These are phyloP conservation scores for Hebeloma cylindrosporum DNA, from an alignment of 768 basidiomycete species.

Conservation along the genomic window DNA sequence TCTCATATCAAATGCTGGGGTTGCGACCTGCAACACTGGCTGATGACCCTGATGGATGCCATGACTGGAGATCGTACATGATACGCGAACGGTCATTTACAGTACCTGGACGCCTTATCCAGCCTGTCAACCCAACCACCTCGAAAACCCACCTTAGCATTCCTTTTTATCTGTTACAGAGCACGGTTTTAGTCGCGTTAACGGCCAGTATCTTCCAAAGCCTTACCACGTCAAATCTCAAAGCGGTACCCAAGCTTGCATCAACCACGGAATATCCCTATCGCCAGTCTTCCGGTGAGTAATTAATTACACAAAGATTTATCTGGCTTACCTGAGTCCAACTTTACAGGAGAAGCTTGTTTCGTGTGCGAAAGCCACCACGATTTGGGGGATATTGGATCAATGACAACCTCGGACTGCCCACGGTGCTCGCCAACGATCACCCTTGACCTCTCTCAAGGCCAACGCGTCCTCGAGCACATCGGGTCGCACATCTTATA, in stretches of 20 bases:
- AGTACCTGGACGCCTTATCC: conserved; percentile 24
- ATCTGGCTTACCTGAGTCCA: neutral
- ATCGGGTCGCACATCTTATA: conserved; percentile 27
- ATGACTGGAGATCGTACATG: conserved; percentile 29
- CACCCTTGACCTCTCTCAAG: conserved; percentile 13
- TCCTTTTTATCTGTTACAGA: conserved; percentile 27
- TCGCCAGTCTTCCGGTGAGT: conserved; percentile 19
- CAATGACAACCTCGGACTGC: conserved; percentile 16
- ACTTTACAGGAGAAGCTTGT: conserved; percentile 16
- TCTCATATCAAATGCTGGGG: conserved; percentile 27
- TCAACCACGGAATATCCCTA: conserved; percentile 19
- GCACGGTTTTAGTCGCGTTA: conserved; percentile 19
- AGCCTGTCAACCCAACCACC: conserved; percentile 25
- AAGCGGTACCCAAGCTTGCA: conserved; percentile 20
- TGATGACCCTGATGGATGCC: conserved; percentile 17
- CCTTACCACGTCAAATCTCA: conserved; percentile 16
- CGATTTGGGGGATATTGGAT: conserved; percentile 6
- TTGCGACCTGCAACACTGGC: conserved; percentile 17
- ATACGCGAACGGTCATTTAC: conserved; percentile 17
- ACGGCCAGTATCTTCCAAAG: conserved; percentile 19
- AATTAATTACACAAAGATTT: neutral
- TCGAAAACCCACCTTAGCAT: conserved; percentile 6
- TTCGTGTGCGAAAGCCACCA: conserved; percentile 19
- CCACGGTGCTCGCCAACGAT: conserved; percentile 11
- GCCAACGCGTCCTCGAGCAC: conserved; percentile 26